A percentile compares a stretch with the other conserved stretches of the same genome.
Evolutionary conservation across 2,329 filamentous ascomycete species (phyloP).

Genomic region (Leptographium galeiforme): DNA sequence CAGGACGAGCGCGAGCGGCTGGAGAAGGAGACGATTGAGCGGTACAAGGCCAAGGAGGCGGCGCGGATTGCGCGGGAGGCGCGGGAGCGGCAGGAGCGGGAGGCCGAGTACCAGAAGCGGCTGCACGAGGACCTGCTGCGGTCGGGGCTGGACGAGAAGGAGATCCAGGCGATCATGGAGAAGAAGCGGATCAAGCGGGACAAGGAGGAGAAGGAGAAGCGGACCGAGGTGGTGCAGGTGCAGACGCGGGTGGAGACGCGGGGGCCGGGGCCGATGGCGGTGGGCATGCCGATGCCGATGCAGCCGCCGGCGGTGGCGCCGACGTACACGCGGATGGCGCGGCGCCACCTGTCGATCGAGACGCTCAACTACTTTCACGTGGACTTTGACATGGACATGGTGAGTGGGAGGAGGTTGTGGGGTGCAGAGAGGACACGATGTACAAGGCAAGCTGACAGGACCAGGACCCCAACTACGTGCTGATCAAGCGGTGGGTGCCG

Average conservation of each 20-base stretch:
- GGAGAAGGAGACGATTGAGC: constrained; percentile 37
- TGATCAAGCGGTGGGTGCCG: constrained; percentile 59
- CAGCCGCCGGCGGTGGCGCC: constrained; percentile 13
- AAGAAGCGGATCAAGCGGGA: constrained; percentile 34
- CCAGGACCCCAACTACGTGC: constrained; percentile 56
- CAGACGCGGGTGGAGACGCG: not conserved
- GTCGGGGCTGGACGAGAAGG: constrained; percentile 44
- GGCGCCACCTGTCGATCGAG: constrained; percentile 48
- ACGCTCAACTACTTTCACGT: constrained; percentile 42
- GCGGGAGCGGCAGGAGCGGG: constrained; percentile 32
- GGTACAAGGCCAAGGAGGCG: constrained; percentile 35
- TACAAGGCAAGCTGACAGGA: no score
- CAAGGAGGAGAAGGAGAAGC: constrained; percentile 11
- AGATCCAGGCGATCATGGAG: constrained; percentile 45
- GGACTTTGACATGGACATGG: constrained; percentile 43
- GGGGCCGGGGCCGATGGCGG: not conserved
- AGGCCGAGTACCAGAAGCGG: constrained; percentile 40
- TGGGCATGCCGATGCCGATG: not conserved
- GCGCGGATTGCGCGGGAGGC: constrained; percentile 33
- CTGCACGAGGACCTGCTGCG: constrained; percentile 44
- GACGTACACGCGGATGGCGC: constrained; percentile 51
- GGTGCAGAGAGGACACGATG: no score
- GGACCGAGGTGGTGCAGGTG: constrained; percentile 7
- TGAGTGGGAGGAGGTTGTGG: constrained; percentile 47
- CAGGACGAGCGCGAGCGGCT: constrained; percentile 30